Evolutionary conservation across 345 rosid genomes (phyloP).

Genomic region (Sonneratia caseolaris): DNA sequence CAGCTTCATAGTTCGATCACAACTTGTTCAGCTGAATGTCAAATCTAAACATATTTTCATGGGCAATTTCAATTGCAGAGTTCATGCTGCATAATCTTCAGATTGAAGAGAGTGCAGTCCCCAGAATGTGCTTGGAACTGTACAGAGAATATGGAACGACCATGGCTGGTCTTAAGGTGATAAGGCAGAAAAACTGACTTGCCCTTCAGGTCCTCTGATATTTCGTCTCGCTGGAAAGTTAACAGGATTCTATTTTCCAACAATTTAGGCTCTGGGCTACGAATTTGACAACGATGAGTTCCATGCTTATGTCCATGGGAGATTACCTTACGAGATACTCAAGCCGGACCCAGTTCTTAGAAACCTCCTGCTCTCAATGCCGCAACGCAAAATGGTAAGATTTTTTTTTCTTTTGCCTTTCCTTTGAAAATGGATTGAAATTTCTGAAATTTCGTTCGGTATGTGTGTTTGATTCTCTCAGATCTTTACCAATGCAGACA

Average conservation of each 20-base stretch:
- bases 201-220: background rate
- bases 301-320: constrained; percentile 77
- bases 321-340: constrained; percentile 58
- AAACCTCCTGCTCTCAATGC: constrained; percentile 73
- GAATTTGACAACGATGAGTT: constrained; percentile 79
- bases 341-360: constrained; percentile 63
- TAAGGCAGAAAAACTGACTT: too few species aligned
- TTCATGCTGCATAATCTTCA: constrained; percentile 59
- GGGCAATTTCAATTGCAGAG: constrained; percentile 28
- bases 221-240: background rate
- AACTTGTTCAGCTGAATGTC: background rate
- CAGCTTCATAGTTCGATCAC: background rate
- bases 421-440: too few species aligned
- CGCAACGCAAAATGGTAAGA: constrained; percentile 74
- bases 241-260: background rate
- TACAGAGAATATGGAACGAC: constrained; percentile 91
- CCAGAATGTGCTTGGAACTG: constrained; percentile 77
- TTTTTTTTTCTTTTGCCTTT: too few species aligned
- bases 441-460: background rate
- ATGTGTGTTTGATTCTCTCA: constrained; percentile 11
- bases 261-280: constrained; percentile 61
- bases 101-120: constrained; percentile 71
- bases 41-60: background rate
- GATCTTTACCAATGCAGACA: constrained; percentile 79
- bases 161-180: constrained; percentile 91